These are phyloP conservation scores for Clitoria ternatea DNA, from an alignment of 306 rosid species.

Conservation along the genomic window DNA sequence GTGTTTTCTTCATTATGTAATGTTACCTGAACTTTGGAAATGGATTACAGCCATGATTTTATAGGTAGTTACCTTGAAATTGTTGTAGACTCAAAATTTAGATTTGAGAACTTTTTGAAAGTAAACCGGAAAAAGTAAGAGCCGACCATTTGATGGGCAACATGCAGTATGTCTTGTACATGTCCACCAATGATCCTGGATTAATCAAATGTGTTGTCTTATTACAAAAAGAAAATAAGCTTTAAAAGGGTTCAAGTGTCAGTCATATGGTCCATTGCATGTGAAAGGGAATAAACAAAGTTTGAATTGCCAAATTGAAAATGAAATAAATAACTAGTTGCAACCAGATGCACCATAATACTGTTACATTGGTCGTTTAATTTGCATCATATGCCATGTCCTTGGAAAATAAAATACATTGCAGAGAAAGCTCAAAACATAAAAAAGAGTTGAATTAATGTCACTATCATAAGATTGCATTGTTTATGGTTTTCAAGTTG, in stretches of 20 bases:
- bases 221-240: too few relatives aligned
- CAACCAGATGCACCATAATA: constrained; percentile 12
- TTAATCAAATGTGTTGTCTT: too few relatives aligned
- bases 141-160: too few relatives aligned
- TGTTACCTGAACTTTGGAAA: too few relatives aligned
- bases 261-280: constrained; percentile 34
- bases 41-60: too few relatives aligned
- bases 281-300: constrained; percentile 41
- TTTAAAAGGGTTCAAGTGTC: constrained; percentile 31
- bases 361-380: constrained; percentile 17
- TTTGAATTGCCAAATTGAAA: background rate
- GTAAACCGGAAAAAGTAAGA: too few relatives aligned
- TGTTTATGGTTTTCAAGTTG: constrained; percentile 14
- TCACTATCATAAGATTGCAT: background rate
- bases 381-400: background rate
- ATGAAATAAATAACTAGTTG: background rate
- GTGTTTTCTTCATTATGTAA: too few relatives aligned
- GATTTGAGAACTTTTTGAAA: too few relatives aligned
- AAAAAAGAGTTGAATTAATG: background rate
- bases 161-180: too few relatives aligned
- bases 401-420: background rate
- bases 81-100: too few relatives aligned
- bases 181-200: too few relatives aligned
- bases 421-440: background rate
- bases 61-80: too few relatives aligned